Conservation (phyloP, 306 rosid species). For the Ormosia emarginata region DNA sequence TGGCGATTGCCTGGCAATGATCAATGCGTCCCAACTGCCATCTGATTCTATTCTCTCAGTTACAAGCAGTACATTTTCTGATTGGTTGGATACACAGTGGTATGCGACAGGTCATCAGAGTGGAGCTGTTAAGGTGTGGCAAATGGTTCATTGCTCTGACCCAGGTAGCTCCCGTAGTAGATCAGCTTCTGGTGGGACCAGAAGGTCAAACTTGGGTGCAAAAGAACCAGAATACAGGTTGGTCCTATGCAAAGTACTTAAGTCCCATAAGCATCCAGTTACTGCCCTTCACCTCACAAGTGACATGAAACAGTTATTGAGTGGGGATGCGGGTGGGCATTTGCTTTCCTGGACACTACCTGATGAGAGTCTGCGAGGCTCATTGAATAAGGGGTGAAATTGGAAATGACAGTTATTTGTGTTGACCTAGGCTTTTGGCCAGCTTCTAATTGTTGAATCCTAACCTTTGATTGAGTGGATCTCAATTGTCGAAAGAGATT, state of each 20-base stretch:
- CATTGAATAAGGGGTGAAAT: slow-evolving; percentile 71
- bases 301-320: slow-evolving; percentile 86
- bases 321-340: slow-evolving; percentile 91
- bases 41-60: slow-evolving; percentile 92
- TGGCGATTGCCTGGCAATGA: slow-evolving; percentile 94
- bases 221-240: slow-evolving; percentile 75
- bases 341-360: slow-evolving; percentile 84
- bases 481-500: slow-evolving; percentile 26
- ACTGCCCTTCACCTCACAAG: slow-evolving; percentile 77
- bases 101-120: slow-evolving; percentile 99
- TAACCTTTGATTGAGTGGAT: slow-evolving; percentile 32
- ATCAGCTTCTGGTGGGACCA: slow-evolving; percentile 44
- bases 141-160: slow-evolving; percentile 76
- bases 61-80: slow-evolving; percentile 76
- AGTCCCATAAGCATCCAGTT: slow-evolving; percentile 86
- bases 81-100: slow-evolving; percentile 96
- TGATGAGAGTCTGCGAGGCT: slow-evolving; percentile 73
- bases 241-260: slow-evolving; percentile 73
- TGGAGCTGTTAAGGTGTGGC: slow-evolving; percentile 98
- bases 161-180: slow-evolving; percentile 52
- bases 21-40: slow-evolving; percentile 90
- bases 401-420: slow-evolving; percentile 19
- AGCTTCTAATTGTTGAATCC: slow-evolving; percentile 40
- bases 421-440: slow-evolving; percentile 46
- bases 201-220: slow-evolving; percentile 50